Conservation (phyloP, 768 basidiomycete species). For the Tulasnella sp. region DNA sequence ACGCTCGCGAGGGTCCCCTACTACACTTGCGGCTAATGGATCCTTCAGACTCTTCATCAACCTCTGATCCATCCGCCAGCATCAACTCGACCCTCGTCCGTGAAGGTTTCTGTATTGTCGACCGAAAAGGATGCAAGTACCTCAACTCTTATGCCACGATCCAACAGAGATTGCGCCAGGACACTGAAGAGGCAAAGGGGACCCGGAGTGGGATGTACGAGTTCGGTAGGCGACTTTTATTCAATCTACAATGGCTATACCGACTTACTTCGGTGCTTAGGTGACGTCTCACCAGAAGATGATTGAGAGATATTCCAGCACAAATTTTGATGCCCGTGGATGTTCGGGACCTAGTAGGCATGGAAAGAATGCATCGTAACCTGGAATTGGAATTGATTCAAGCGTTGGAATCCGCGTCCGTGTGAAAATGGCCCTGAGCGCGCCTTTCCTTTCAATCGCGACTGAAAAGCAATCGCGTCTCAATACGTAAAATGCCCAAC, state of each 20-base stretch:
- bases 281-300: constrained; percentile 13
- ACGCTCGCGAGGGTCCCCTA: constrained; percentile 65
- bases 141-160: constrained; percentile 58
- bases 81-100: constrained; percentile 84
- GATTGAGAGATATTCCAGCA: background rate
- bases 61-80: constrained; percentile 59
- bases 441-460: no score
- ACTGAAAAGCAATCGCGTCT: no score
- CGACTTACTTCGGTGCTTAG: background rate
- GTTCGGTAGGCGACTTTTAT: constrained; percentile 41
- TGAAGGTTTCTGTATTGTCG: constrained; percentile 76
- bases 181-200: constrained; percentile 54
- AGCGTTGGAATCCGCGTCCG: no score
- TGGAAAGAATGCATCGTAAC: no score
- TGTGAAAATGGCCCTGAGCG: no score
- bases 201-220: constrained; percentile 79
- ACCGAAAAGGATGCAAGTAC: constrained; percentile 69
- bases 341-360: no score
- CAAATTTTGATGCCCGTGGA: no score
- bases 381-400: no score
- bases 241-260: background rate
- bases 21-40: constrained; percentile 91
- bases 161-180: constrained; percentile 51
- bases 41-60: constrained; percentile 58
- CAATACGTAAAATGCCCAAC: no score